phyloP scores from a whole-genome alignment of 345 rosid species.

The Salix brachista region DNA sequence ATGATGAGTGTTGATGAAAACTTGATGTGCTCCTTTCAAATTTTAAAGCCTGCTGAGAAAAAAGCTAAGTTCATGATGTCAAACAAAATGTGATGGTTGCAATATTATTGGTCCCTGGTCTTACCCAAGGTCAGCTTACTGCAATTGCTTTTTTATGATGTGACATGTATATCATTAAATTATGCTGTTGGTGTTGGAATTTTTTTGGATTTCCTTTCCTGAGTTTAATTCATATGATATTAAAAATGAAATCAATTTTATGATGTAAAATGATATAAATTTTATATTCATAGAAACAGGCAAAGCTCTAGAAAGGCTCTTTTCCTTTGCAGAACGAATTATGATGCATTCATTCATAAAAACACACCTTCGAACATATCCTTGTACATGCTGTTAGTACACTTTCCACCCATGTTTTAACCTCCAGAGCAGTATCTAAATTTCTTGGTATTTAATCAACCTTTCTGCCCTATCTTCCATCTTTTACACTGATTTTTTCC shows the following conservation, averaged over 20 bases:
- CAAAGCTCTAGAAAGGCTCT: neutral
- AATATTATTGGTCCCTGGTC: conserved; percentile 4
- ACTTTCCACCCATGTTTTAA: neutral
- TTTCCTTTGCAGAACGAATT: neutral
- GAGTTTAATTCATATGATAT: neutral
- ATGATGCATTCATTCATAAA: neutral
- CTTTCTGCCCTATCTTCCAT: neutral
- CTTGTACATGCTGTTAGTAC: neutral
- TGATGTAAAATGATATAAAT: too few species aligned
- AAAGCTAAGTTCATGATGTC: conserved; percentile 34
- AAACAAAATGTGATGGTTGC: conserved; percentile 53
- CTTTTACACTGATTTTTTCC: neutral
- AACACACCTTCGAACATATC: neutral
- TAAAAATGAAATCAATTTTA: too few species aligned
- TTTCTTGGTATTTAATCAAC: neutral
- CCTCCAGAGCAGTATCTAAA: neutral
- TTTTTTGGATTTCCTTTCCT: neutral
- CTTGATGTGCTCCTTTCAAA: conserved; percentile 93
- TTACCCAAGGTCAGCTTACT: conserved; percentile 30
- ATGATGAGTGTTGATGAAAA: conserved; percentile 90
- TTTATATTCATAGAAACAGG: neutral
- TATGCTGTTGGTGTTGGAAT: neutral
- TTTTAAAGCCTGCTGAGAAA: conserved; percentile 79
- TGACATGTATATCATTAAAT: neutral
- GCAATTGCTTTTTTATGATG: neutral